Evolutionary conservation across 2,329 filamentous ascomycete genomes (phyloP).

Genomic region (Pseudogymnoascus sp.): DNA sequence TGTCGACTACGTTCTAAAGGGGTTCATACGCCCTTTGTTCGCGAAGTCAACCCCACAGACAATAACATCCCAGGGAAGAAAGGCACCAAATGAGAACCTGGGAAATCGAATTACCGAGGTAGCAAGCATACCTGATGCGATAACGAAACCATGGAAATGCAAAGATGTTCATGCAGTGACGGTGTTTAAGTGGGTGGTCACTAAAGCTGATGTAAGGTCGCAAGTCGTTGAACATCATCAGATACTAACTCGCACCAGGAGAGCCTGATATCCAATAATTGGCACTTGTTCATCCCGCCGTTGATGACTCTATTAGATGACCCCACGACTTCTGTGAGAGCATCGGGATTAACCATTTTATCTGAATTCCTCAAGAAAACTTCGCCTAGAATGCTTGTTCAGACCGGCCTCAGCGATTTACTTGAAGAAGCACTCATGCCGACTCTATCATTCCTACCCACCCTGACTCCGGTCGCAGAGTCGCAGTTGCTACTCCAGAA

Average conservation of each 20-base stretch:
- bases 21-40: conserved; percentile 61
- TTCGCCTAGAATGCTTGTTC: conserved; percentile 42
- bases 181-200: conserved; percentile 53
- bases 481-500: conserved; percentile 53
- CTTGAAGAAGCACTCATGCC: conserved; percentile 64
- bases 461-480: conserved; percentile 64
- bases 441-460: conserved; percentile 67
- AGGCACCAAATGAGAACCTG: conserved; percentile 36
- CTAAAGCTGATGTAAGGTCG: conserved; percentile 35
- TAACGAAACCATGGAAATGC: conserved; percentile 54
- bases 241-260: conserved; percentile 26
- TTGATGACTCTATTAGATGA: conserved; percentile 63
- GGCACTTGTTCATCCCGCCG: conserved; percentile 61
- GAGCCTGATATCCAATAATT: conserved; percentile 43
- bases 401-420: conserved; percentile 57
- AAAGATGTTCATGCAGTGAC: conserved; percentile 41
- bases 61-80: conserved; percentile 50
- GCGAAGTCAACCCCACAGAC: conserved; percentile 42
- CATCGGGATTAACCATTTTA: conserved; percentile 47
- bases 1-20: conserved; percentile 48
- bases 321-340: conserved; percentile 41
- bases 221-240: conserved; percentile 23
- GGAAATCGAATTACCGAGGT: conserved; percentile 31
- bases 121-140: conserved; percentile 31
- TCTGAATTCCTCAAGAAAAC: conserved; percentile 45